Base-by-base conservation (phyloP, 1,284 basidiomycete species). In the Acaromyces ingoldii region DNA sequence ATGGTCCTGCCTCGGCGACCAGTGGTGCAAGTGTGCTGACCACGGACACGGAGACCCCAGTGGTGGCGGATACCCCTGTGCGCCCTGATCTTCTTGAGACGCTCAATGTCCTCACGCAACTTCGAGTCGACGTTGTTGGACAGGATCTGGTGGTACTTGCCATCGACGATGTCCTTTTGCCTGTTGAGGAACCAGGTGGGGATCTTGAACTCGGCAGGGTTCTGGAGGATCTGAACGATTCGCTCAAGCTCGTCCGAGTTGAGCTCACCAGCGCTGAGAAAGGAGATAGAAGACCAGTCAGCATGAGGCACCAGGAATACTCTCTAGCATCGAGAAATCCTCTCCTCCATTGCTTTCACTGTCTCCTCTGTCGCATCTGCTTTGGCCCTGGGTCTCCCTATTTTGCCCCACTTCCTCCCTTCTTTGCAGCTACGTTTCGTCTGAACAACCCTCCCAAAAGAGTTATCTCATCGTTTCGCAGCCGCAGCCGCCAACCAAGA, bases 141-240 rank as follows among this genome's bases (percentile, higher is more conserved):
- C 55, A 99, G 81, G 61, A 96, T 86, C 80, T 99, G 95, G 55
- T 83, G 85, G 82, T 92, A 86, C 82, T 97, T 98, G 77, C 95
- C 95, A 74, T 97, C 92, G 66, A 89, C 84, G 59, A 97, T 91
- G 78, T 99, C 93, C 78, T 90, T 89, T 80, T 98, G 93, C 80
- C 95, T 89, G 85, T 98, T 98, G 78, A 98, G 80, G 85, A 98
- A 97, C 95, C 95, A 98, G 49, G 85, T 83, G 36, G 93, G 91
- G 78, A 98, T 97, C 83, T 99, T 99, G 88, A 96, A 99, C 79
- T 98, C 93, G 36, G 89, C 89, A 30, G 95, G 95, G 81, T 93
- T 96, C 82, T 98, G 95, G 78, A 99, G 95, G 80, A 99, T 98
- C 68, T 89, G 97, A 68, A 99, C 95, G 67, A 99, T 84, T 66